Conservation (phyloP, 257 asterid genomes). For the Haberlea rhodopensis region DNA sequence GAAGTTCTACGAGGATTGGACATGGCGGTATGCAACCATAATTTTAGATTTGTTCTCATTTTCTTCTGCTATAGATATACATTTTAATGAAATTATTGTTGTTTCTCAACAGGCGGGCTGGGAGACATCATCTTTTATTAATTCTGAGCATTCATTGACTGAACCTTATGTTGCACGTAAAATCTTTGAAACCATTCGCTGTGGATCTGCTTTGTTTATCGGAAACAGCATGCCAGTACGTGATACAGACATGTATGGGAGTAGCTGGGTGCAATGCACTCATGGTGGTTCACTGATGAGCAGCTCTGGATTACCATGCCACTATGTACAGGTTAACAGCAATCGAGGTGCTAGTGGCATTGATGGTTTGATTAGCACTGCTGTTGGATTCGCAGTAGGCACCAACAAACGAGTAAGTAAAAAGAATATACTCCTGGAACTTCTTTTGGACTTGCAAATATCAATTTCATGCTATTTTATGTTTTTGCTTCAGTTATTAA, state of each 20-base stretch:
- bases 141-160: conserved; percentile 70
- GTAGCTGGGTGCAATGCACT: conserved; percentile 50
- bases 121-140: conserved; percentile 67
- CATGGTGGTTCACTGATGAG: conserved; percentile 41
- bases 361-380: conserved; percentile 94
- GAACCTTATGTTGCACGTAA: conserved; percentile 87
- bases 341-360: conserved; percentile 99
- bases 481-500: background rate
- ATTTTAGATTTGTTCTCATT: background rate
- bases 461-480: background rate
- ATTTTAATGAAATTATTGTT: conserved; percentile 20
- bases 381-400: conserved; percentile 89
- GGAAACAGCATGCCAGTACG: conserved; percentile 99
- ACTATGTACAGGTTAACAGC: conserved; percentile 67
- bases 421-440: conserved; percentile 4
- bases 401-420: conserved; percentile 83
- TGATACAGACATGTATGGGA: conserved; percentile 89
- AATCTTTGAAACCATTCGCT: conserved; percentile 56
- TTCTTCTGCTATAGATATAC: background rate
- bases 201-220: conserved; percentile 77
- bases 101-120: conserved; percentile 61
- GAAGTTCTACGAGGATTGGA: conserved; percentile 53
- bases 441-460: background rate
- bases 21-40: conserved; percentile 53
- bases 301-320: conserved; percentile 71